Evolutionary conservation across 129 eudicot genomes (phyloP), one percentile per base, ranked within the genome.

Genomic region (Cynara cardunculus): DNA sequence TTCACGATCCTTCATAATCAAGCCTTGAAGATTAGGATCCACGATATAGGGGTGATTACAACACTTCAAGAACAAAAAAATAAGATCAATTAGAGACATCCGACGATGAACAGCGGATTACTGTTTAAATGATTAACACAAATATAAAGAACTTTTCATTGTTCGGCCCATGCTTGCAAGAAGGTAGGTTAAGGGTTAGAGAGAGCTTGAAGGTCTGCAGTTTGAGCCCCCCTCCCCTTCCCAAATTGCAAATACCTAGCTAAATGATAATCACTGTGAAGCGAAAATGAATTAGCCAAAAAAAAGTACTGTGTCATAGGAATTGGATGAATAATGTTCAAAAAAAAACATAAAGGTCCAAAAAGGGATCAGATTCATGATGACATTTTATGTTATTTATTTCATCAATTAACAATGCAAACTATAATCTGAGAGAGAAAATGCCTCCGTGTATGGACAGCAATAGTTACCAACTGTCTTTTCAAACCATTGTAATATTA

Each of bases 21-120:
- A 65, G 14, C 13, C 18, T 79, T 88, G 93, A 39, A 96, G 78
- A 18, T 46, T 32, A 10, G 82, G 68, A 21, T 93, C 93, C 74
- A 85, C 88, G 22, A 84, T 77, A 66, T 92, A 96, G 7, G 99
- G 99, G 74, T 96, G 99, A 80, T 91, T 85, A 75, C 98, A 96
- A 76, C 97, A 90, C 99, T 96, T 66, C 31, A 78, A 81, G 68
- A 11, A 71, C 69, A 81, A 75, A 75, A 75, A 75, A 46, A 75
- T 2, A 81, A 76, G 14, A 80, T 82, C n/a, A 75, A 69, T 75
- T n/a, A 84, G 27, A 61, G 79, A 78, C 46, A 78, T 65, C 16
- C 64, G 61, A 71, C 12, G 10, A 70, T 7, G 41, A 53, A 78
- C 25, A 41, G 34, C 12, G 1, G 19, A 68, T 80, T 53, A 44